phyloP scores from a whole-genome alignment of 2,329 filamentous ascomycete genomes.

The Daldinia eschscholtzii region DNA sequence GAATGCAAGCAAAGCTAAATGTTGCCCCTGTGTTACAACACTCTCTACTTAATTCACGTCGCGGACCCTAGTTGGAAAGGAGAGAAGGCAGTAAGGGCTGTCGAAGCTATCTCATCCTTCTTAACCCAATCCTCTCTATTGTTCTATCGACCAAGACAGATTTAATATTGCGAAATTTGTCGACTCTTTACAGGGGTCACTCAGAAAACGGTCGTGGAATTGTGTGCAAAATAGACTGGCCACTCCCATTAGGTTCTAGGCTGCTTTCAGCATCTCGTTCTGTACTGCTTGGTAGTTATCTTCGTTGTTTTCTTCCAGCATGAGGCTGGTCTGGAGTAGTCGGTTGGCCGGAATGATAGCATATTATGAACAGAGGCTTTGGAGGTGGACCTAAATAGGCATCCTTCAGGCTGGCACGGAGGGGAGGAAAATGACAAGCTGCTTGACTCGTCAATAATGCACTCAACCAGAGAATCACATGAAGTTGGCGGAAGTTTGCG shows the following conservation, averaged over 20 bases:
- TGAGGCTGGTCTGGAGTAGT: conserved; percentile 46
- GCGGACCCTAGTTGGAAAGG: conserved; percentile 29
- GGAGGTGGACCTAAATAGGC: conserved; percentile 39
- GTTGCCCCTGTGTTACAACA: conserved; percentile 29
- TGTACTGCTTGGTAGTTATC: conserved; percentile 54
- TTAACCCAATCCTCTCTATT: conserved; percentile 22
- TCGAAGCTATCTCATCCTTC: conserved; percentile 31
- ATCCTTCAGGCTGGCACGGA: conserved; percentile 41
- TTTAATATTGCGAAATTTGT: conserved; percentile 44
- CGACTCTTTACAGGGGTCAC: conserved; percentile 51
- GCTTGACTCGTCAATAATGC: conserved; percentile 43
- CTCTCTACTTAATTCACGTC: conserved; percentile 36
- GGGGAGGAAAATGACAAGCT: conserved; percentile 40
- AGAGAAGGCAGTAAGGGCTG: conserved; percentile 28
- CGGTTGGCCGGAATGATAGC: conserved; percentile 42
- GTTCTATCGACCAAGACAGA: conserved; percentile 35
- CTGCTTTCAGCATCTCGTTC: conserved; percentile 52
- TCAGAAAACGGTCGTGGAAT: conserved; percentile 43
- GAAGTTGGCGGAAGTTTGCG: conserved; percentile 42
- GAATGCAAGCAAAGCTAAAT: conserved; percentile 95
- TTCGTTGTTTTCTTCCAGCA: conserved; percentile 49
- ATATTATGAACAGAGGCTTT: conserved; percentile 44
- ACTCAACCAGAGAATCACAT: conserved; percentile 44
- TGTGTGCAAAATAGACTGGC: conserved; percentile 53
- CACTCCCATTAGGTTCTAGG: conserved; percentile 50